phyloP scores from a whole-genome alignment of 306 rosid species.

The Vigna angularis region DNA sequence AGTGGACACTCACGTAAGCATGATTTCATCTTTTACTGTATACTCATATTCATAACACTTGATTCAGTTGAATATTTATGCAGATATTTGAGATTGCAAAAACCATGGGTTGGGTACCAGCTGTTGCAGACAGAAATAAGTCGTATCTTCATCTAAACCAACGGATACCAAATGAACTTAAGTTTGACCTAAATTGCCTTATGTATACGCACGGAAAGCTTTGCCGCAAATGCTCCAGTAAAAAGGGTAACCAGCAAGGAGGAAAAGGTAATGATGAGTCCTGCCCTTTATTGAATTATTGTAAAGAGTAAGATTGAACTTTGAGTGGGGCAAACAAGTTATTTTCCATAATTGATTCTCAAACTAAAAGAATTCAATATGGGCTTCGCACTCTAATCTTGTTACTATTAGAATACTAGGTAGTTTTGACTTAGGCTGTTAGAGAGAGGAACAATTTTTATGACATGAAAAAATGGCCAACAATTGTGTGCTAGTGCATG shows the following conservation, averaged over 20 bases:
- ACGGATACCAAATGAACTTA: constrained; percentile 81
- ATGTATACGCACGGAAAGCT: constrained; percentile 87
- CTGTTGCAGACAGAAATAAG: constrained; percentile 78
- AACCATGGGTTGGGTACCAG: constrained; percentile 82
- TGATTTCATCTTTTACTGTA: constrained; percentile 31
- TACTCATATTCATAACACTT: constrained; percentile 10
- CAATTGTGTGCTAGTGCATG: constrained; percentile 25
- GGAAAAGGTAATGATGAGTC: constrained; percentile 50
- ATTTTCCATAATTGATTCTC: constrained; percentile 21
- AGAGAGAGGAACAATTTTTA: constrained; percentile 5
- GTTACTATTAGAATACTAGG: constrained; percentile 10
- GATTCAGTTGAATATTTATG: constrained; percentile 26
- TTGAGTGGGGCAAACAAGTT: constrained; percentile 15
- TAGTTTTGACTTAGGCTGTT: constrained; percentile 6
- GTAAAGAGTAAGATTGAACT: constrained; percentile 42
- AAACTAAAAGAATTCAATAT: not conserved
- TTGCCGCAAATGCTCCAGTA: constrained; percentile 72
- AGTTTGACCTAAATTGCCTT: constrained; percentile 91
- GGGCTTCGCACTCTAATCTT: not conserved
- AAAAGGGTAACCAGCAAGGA: constrained; percentile 50
- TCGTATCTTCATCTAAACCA: constrained; percentile 87
- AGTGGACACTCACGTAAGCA: constrained; percentile 92
- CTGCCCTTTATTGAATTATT: constrained; percentile 67
- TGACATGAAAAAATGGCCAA: constrained; percentile 12
- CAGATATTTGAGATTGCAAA: constrained; percentile 91